phyloP scores from a whole-genome alignment of 495 filamentous ascomycete genomes.

The Penicillium bialowiezense region DNA sequence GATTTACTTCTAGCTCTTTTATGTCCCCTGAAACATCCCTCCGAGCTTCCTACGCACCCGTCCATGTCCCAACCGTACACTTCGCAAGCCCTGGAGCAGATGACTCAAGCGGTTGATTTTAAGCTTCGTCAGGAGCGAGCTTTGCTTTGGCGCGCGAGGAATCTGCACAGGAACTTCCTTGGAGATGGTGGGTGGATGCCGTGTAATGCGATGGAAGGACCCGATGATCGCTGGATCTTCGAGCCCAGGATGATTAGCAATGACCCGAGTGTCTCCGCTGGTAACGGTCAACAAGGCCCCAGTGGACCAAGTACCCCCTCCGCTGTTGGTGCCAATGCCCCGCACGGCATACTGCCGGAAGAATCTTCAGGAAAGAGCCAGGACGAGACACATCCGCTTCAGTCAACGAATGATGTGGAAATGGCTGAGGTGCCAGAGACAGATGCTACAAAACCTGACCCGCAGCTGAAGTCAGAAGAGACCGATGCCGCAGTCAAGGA shows the following conservation, averaged over 20 bases:
- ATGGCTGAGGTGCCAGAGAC: constrained; percentile 39
- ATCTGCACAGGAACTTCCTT: constrained; percentile 70
- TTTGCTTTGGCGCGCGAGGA: constrained; percentile 72
- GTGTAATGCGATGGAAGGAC: constrained; percentile 51
- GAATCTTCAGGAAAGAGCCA: constrained; percentile 5
- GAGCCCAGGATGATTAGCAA: constrained; percentile 26
- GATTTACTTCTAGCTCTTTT: constrained; percentile 63
- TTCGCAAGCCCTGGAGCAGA: constrained; percentile 74
- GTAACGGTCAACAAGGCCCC: constrained; percentile 14
- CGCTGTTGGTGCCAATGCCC: background rate
- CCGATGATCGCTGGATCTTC: constrained; percentile 41
- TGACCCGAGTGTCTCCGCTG: constrained; percentile 13
- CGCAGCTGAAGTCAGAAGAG: constrained; percentile 38
- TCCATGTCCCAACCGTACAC: constrained; percentile 79
- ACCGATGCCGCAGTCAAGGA: constrained; percentile 37
- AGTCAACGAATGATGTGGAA: constrained; percentile 34
- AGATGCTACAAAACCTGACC: background rate
- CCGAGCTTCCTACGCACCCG: constrained; percentile 81
- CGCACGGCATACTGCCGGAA: constrained; percentile 10
- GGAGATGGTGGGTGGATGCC: constrained; percentile 81
- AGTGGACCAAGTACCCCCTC: constrained; percentile 13
- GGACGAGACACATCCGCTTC: constrained; percentile 4
- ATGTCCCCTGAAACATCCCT: constrained; percentile 79
- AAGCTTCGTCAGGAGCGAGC: constrained; percentile 76
- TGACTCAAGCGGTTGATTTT: constrained; percentile 64